phyloP scores from a whole-genome alignment of 2,329 filamentous ascomycete genomes.

The Bipolaris cookei region DNA sequence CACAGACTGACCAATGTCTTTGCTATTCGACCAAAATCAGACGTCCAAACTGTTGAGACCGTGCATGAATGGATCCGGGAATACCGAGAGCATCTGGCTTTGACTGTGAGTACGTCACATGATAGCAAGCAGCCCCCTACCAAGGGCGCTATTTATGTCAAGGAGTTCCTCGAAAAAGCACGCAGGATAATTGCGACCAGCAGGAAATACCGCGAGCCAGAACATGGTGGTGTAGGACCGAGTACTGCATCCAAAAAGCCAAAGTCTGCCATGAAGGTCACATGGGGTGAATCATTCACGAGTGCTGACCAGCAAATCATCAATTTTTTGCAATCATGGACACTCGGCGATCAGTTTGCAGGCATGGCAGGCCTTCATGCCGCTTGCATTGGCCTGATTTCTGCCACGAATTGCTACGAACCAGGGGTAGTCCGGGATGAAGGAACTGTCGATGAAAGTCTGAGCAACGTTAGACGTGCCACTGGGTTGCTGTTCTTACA shows the following conservation, averaged over 20 bases:
- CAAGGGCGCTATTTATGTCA: slow-evolving; percentile 38
- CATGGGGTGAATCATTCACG: slow-evolving; percentile 53
- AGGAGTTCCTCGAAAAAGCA: slow-evolving; percentile 52
- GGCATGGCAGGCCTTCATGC: slow-evolving; percentile 61
- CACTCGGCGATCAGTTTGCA: slow-evolving; percentile 37
- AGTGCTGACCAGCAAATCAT: slow-evolving; percentile 63
- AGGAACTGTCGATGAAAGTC: slow-evolving; percentile 20
- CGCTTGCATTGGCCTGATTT: slow-evolving; percentile 69
- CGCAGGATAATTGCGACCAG: slow-evolving; percentile 49
- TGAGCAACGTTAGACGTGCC: slow-evolving; percentile 24
- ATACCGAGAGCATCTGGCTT: slow-evolving; percentile 58
- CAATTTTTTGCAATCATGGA: slow-evolving; percentile 71
- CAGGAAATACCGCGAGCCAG: slow-evolving; percentile 47
- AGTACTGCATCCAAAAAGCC: slow-evolving; percentile 35
- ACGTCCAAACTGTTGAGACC: slow-evolving; percentile 59
- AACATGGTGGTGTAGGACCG: slow-evolving; percentile 46
- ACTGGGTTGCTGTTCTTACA: slow-evolving; percentile 72
- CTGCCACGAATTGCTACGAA: slow-evolving; percentile 66
- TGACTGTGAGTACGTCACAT: slow-evolving; percentile 11
- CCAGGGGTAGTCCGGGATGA: slow-evolving; percentile 38
- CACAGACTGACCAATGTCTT: slow-evolving; percentile 65
- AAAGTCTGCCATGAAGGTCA: slow-evolving; percentile 21
- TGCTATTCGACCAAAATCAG: slow-evolving; percentile 64
- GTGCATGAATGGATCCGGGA: slow-evolving; percentile 62
- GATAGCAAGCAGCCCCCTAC: not conserved